A percentile compares a stretch with the other conserved stretches of the same genome.
Evolutionary conservation across 345 rosid species (phyloP).

Genomic region (Mallotus nudiflorus): DNA sequence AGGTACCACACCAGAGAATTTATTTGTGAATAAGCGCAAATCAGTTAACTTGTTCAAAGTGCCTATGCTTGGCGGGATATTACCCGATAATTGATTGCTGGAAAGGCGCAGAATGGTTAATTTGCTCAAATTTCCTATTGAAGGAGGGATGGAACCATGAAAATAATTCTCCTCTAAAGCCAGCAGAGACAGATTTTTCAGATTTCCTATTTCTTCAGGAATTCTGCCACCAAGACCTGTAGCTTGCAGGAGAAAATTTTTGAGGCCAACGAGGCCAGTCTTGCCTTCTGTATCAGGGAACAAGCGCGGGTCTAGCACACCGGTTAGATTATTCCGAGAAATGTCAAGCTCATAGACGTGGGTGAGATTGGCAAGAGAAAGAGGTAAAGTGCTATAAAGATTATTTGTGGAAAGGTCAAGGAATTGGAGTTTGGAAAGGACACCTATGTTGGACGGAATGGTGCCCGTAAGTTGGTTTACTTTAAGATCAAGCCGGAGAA

Average conservation of each 20-base stretch:
- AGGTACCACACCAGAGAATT: slow-evolving; percentile 30
- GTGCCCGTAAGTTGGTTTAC: slow-evolving; percentile 20
- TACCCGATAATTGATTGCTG: slow-evolving; percentile 24
- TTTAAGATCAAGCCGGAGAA: slow-evolving; percentile 24
- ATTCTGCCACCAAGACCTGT: slow-evolving; percentile 18
- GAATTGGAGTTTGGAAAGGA: slow-evolving; percentile 23
- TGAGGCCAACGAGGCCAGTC: slow-evolving; percentile 10
- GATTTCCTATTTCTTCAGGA: slow-evolving; percentile 21
- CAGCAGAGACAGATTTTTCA: slow-evolving; percentile 13
- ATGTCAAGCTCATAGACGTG: slow-evolving; percentile 32
- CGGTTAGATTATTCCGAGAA: slow-evolving; percentile 23
- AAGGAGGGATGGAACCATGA: slow-evolving; percentile 9
- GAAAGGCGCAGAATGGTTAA: slow-evolving; percentile 11
- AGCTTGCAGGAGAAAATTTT: slow-evolving; percentile 1
- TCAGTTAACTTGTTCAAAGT: slow-evolving; percentile 21
- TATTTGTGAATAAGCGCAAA: slow-evolving; percentile 15
- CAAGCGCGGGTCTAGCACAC: slow-evolving; percentile 11
- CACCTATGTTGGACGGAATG: slow-evolving; percentile 27
- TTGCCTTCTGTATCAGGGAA: slow-evolving; percentile 16
- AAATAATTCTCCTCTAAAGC: slow-evolving; percentile 18
- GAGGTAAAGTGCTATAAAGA: slow-evolving; percentile 23
- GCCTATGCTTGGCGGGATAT: slow-evolving; percentile 16
- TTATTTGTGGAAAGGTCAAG: slow-evolving; percentile 28
- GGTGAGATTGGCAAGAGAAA: slow-evolving; percentile 28
- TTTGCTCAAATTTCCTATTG: slow-evolving; percentile 22